Evolutionary conservation across 352 stramenopile species (phyloP).

Genomic region (Globisporangium carolinianum): DNA sequence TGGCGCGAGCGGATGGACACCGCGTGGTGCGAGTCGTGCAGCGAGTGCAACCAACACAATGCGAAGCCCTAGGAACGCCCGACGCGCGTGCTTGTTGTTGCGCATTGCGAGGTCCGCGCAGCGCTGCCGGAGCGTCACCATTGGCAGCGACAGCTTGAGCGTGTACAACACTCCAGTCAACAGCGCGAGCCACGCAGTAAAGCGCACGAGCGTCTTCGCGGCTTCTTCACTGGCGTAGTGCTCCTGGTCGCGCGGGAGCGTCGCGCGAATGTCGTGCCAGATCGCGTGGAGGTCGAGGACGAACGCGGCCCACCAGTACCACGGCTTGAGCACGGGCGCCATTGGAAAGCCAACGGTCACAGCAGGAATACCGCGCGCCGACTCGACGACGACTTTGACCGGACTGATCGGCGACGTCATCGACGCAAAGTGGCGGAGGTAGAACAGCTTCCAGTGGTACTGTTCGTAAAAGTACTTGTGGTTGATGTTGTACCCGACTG

Average conservation of each 20-base stretch:
- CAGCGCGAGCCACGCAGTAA: conserved; percentile 46
- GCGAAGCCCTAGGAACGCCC: conserved; percentile 49
- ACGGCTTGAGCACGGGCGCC: conserved; percentile 82
- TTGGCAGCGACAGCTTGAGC: conserved; percentile 58
- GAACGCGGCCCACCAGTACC: conserved; percentile 84
- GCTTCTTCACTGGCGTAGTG: conserved; percentile 63
- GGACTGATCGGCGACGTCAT: conserved; percentile 85
- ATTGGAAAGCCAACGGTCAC: conserved; percentile 84
- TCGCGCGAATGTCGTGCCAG: conserved; percentile 82
- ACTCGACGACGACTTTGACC: conserved; percentile 82
- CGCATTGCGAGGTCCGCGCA: conserved; percentile 54
- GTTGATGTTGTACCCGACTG: conserved; percentile 89
- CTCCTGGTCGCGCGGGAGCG: conserved; percentile 59
- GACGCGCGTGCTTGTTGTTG: conserved; percentile 36
- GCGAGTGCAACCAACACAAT: conserved; percentile 49
- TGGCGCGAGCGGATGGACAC: conserved; percentile 63
- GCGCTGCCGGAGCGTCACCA: conserved; percentile 46
- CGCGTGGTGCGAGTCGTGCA: conserved; percentile 44
- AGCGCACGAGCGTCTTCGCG: conserved; percentile 49
- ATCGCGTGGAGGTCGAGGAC: conserved; percentile 75
- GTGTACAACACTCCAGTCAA: conserved; percentile 57
- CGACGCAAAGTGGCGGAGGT: conserved; percentile 74
- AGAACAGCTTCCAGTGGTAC: conserved; percentile 87
- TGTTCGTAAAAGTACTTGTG: conserved; percentile 89
- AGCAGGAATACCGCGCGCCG: conserved; percentile 63